Evolutionary conservation across 805 yeast genomes (phyloP), one percentile per base, ranked within the genome.

Genomic region (Candida argentea): DNA sequence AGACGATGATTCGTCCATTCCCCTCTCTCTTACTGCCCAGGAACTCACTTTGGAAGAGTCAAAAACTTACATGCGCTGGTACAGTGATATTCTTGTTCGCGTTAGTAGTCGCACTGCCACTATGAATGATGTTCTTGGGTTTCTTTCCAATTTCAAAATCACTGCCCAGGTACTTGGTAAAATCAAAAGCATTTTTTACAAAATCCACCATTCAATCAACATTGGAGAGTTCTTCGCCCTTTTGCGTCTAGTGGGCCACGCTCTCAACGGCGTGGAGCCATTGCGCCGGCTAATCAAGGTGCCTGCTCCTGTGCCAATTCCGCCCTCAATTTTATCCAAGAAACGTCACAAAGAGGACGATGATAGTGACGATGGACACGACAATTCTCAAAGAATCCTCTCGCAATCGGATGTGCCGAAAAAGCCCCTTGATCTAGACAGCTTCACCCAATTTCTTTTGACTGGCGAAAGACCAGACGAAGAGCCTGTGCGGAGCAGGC

Each of bases 201-300:
- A 66, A 31, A 65, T 70, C 30, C 42, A 67, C 19, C 64, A 63
- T 31, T 67, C 80, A 3, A 64, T 89, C 31, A 86, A 84, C 43
- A 76, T 86, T 30, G 94, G 94, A 5, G 93, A 86, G 50, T 89
- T 91, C 55, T 91, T 82, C 57, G 95, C 94, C 1, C 66, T 85
- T 20, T 49, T 89, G 30, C 65, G 98, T 42, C 66, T 91, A 13
- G 67, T 86, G 9, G 70, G 94, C 12, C 95, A 84, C 49, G 62
- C 78, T 0, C 50, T 83, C 11, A 52, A 54, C 29, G 78, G 78
- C 2, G 42, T 52, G 19, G 47, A 63, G n/a, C 79, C 84, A 3
- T 50, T 61, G 16, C 56, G 84, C 37, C 52, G 59, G 14, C 53
- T 75, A 44, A 68, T 84, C 20, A 52, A 60, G 31, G 46, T 58